Evolutionary conservation across 352 stramenopile species (phyloP).

Genomic region (Blastocystis sp.): DNA sequence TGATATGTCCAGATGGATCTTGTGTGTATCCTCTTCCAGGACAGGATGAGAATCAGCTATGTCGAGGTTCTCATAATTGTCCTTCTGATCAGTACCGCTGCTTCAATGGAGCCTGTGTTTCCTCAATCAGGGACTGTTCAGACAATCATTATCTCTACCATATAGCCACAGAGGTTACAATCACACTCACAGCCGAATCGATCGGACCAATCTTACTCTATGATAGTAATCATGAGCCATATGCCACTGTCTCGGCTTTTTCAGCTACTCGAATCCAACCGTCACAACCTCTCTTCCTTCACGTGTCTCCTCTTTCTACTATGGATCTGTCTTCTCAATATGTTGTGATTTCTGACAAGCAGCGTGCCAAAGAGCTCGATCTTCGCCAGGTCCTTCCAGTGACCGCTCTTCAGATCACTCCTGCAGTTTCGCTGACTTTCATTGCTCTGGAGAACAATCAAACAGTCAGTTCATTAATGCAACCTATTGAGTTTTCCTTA

Average conservation of each 20-base stretch:
- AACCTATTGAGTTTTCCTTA: not conserved
- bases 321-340: not conserved
- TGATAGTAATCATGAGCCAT: not conserved
- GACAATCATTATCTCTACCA: not conserved
- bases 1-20: not conserved
- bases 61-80: not conserved
- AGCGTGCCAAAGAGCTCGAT: not conserved
- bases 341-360: not conserved
- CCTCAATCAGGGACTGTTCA: not conserved
- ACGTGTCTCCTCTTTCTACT: not conserved
- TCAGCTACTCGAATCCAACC: not conserved
- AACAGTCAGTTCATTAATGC: not conserved
- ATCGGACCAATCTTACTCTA: not conserved
- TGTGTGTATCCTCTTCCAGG: not conserved
- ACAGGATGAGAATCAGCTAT: not conserved
- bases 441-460: not conserved
- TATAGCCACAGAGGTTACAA: not conserved
- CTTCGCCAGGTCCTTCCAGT: not conserved
- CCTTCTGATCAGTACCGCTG: not conserved
- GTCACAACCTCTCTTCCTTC: slow-evolving; percentile 9
- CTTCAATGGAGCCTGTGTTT: not conserved
- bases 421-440: not conserved
- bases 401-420: not conserved
- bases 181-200: not conserved
- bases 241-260: not conserved